Base-by-base conservation (phyloP, 306 rosid genomes). In the Vigna trinervia region DNA sequence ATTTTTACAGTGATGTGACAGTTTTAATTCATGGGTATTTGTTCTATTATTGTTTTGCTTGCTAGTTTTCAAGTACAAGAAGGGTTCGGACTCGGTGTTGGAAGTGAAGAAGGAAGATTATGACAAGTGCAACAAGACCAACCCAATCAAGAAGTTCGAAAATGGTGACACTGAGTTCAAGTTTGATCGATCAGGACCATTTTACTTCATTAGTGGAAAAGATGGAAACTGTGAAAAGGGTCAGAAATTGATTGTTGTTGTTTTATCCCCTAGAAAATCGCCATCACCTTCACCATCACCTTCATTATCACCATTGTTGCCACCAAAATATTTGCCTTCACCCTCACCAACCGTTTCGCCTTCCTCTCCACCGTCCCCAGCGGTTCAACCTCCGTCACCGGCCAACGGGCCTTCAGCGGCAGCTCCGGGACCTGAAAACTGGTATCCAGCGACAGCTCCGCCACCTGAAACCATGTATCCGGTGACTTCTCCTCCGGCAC, bases 71-170 rank as follows among this genome's bases (percentile, higher is more conserved):
- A 92, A 89, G 81, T 92, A 92, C 83, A 75, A 79, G 56, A 89
- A 85, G 77, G 98, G 95, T 1, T 74, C 87, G 30, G 90, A 95
- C 6, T 95, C 97, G 0, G 96, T 95, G 75, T 71, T 90, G 84
- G 83, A 82, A 57, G 98, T 95, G 87, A 87, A 68, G 54, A 84
- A 90, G 58, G 88, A 88, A 2, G 94, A 74, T 43, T 95, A 71
- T 66, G 71, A 81, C 12, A 87, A 82, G 12, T 95, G 98, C 75
- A 81, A 84, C 84, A 89, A 80, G 54, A 84, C 70, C 22, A 84
- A 85, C 51, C 96, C 97, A 0, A 80, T 86, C 3, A 72, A 83
- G 80, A 95, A 87, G 12, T 84, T 89, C 1, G 93, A 90, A 0
- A 91, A 84, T 14, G 96, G 96, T 23, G 78, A 88, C 28, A 82